Evolutionary conservation across 352 stramenopile species (phyloP), one percentile per base, ranked within the genome.

Genomic region (Phytophthora chlamydospora): DNA sequence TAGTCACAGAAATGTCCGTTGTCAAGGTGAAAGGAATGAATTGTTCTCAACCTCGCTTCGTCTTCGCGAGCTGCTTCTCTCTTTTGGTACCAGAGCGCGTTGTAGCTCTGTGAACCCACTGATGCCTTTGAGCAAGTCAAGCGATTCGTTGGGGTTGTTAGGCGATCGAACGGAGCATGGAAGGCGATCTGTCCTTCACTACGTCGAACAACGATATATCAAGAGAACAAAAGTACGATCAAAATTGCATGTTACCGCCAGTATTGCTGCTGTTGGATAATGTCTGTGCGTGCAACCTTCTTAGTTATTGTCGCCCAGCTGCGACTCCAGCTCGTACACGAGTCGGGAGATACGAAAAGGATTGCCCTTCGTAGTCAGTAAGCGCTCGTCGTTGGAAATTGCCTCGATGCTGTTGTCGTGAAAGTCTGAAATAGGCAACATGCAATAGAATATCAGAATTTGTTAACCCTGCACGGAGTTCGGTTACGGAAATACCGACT

Each of bases 271-370:
- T 40, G 21, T 31, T 65, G 34, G 34, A 38, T 40, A 39, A 12
- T 39, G 46, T 44, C 42, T 53, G 46, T 32, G 38, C 21, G 12
- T 42, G 38, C 43, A 40, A 11, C 31, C 19, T 17, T 16, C 35
- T 73, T 34, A 55, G 39, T 35, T 58, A 31, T 1, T 58, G 21
- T 7, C 21, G 34, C 29, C 8, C 6, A 39, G 45, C 39, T 69
- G 57, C 19, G 62, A 66, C 33, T 73, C 54, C 5, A 76, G 55
- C 4, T 66, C 45, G 42, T 73, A 73, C 7, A 73, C 58, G 27
- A 77, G 68, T 46, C 65, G 60, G 16, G 64, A 66, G 21, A 77
- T 71, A 16, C 36, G 47, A 63, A 74, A 71, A 38, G 64, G 68
- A 6, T 77, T 77, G n/a, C 68, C 68, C 32, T 68, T 64, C 12